Evolutionary conservation across 148 eudicot species (phyloP).

Genomic region (Limonium bicolor): DNA sequence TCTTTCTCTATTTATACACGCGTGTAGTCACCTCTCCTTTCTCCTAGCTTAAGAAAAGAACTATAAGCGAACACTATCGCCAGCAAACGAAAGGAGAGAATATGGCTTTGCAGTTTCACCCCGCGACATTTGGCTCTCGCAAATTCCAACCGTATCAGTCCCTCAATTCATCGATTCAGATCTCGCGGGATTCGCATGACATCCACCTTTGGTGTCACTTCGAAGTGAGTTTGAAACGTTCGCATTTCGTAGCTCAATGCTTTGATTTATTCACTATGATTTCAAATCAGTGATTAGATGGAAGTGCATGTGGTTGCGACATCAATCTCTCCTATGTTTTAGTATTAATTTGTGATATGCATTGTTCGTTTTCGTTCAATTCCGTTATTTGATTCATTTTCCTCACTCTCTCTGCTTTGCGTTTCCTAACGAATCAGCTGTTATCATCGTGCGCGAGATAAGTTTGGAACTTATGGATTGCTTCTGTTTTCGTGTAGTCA

Average conservation of each 20-base stretch:
- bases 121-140: constrained; percentile 3
- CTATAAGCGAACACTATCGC: no score
- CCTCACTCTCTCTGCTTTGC: neutral
- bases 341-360: neutral
- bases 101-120: constrained; percentile 23
- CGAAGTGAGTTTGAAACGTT: constrained; percentile 18
- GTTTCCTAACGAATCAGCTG: no score
- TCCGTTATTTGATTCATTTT: neutral
- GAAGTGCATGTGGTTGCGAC: neutral
- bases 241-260: neutral
- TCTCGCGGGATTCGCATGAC: constrained; percentile 29
- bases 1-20: no score
- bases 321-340: neutral
- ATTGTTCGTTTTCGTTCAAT: neutral
- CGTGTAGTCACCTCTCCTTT: no score
- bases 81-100: constrained; percentile 2
- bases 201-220: constrained; percentile 18
- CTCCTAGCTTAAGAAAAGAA: no score
- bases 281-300: neutral
- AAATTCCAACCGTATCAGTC: constrained; percentile 9
- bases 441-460: no score
- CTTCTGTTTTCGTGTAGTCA: no score
- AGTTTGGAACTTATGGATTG: no score
- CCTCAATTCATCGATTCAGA: constrained; percentile 11
- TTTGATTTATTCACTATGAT: neutral